These are phyloP conservation scores for Macaranga tanarius DNA, from an alignment of 441 rosid genomes.

Conservation along the genomic window DNA sequence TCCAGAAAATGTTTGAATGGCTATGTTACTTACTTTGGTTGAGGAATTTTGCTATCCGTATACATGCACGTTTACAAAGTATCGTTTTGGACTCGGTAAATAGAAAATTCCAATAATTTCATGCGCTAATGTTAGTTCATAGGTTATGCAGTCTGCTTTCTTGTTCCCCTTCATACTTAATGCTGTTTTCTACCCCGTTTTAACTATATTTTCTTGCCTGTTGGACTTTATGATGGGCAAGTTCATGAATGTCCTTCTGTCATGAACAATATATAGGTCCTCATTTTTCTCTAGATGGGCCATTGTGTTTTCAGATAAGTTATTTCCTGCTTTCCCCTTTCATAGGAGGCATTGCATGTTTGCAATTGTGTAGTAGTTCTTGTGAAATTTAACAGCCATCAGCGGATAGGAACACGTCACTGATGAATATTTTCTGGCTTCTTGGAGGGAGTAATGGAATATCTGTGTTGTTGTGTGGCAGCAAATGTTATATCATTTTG, in stretches of 20 bases:
- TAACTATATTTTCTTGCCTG: neutral
- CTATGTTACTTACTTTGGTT: neutral
- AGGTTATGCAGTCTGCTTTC: neutral
- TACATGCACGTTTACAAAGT: neutral
- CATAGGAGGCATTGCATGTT: neutral
- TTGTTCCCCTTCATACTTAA: neutral
- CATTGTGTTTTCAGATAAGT: neutral
- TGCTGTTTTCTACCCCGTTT: neutral
- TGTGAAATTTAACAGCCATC: neutral
- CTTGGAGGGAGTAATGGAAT: neutral
- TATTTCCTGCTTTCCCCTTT: neutral
- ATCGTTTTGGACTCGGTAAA: neutral
- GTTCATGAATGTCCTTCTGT: constrained; percentile 12
- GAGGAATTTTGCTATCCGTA: neutral
- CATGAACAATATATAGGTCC: neutral
- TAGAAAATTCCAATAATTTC: neutral
- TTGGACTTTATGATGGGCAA: neutral
- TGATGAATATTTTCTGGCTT: neutral
- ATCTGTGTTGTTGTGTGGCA: neutral
- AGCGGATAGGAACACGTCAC: neutral
- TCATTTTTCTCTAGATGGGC: neutral
- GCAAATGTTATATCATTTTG: neutral
- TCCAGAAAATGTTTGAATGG: neutral
- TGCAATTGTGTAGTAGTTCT: neutral
- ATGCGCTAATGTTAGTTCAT: neutral